phyloP scores from a whole-genome alignment of 768 basidiomycete genomes.

The Boletus rex-veris region DNA sequence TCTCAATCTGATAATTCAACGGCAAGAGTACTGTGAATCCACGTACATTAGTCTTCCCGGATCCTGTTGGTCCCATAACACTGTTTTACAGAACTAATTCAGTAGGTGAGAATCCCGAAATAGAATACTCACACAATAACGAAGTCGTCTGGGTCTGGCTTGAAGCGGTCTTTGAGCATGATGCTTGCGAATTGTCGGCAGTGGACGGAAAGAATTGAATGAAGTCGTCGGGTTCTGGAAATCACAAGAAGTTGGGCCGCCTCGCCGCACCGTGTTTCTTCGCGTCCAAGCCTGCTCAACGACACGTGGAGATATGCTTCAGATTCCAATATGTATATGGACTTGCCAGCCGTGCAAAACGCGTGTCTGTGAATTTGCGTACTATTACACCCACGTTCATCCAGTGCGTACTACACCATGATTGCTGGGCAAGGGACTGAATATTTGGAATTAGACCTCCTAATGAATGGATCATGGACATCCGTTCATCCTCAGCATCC shows the following conservation, averaged over 20 bases:
- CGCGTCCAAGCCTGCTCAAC: too few relatives aligned
- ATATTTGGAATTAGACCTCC: too few relatives aligned
- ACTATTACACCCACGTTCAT: too few relatives aligned
- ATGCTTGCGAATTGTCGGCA: background rate
- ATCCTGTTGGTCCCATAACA: too few relatives aligned
- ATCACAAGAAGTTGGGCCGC: too few relatives aligned
- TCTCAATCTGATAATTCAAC: background rate
- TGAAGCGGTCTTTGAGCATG: slow-evolving; percentile 4
- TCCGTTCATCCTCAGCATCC: too few relatives aligned
- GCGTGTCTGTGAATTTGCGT: too few relatives aligned
- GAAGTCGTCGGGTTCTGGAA: too few relatives aligned
- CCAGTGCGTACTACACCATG: too few relatives aligned
- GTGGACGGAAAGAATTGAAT: background rate
- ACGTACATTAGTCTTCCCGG: too few relatives aligned
- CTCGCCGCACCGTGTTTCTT: background rate
- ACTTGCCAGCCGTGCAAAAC: background rate
- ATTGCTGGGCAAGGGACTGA: too few relatives aligned
- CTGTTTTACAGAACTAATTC: background rate
- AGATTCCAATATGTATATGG: background rate
- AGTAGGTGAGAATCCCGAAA: background rate
- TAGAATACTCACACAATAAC: slow-evolving; percentile 13
- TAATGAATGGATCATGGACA: too few relatives aligned
- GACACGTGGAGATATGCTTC: background rate
- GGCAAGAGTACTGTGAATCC: background rate
- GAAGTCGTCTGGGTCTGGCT: slow-evolving; percentile 1